Percentiles rank a stretch among this genome's conserved stretches.
These are phyloP conservation scores for Acmispon strigosus DNA, from an alignment of 306 rosid genomes.

Conservation along the genomic window DNA sequence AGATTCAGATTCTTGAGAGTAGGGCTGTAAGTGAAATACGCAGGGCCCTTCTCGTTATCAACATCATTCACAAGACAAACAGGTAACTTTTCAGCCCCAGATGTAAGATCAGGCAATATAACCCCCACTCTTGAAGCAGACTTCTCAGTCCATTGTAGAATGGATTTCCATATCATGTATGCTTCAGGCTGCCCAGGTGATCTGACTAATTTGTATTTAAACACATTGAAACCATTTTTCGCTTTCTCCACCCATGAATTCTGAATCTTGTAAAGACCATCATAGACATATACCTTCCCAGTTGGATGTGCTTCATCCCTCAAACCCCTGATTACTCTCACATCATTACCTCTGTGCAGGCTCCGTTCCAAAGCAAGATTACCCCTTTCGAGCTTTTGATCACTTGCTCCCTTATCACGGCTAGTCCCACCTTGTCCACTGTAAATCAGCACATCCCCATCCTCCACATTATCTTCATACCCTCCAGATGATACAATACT, in stretches of 20 bases:
- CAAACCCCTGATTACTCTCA: constrained; percentile 80
- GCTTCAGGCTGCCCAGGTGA: constrained; percentile 67
- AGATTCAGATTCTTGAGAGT: constrained; percentile 55
- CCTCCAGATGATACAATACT: constrained; percentile 96
- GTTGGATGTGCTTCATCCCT: constrained; percentile 47
- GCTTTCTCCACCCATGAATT: constrained; percentile 84
- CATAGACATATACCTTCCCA: constrained; percentile 84
- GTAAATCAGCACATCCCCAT: constrained; percentile 70
- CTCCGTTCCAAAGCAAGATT: constrained; percentile 90
- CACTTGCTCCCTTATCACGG: constrained; percentile 58
- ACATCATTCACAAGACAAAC: constrained; percentile 93
- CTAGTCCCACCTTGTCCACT: constrained; percentile 88
- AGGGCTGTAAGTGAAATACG: constrained; percentile 65
- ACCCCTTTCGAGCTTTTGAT: constrained; percentile 98
- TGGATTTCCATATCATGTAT: constrained; percentile 60
- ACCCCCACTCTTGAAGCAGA: constrained; percentile 55
- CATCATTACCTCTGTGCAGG: constrained; percentile 63
- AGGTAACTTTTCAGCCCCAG: constrained; percentile 75
- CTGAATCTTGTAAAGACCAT: constrained; percentile 81
- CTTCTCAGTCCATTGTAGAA: constrained; percentile 70
- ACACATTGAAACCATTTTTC: constrained; percentile 70
- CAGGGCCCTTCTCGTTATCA: constrained; percentile 93
- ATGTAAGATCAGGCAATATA: constrained; percentile 86
- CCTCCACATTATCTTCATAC: constrained; percentile 70
- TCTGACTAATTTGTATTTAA: constrained; percentile 65